These are phyloP conservation scores for Dioszegia aurantiaca DNA, from an alignment of 768 basidiomycete genomes.

Conservation along the genomic window DNA sequence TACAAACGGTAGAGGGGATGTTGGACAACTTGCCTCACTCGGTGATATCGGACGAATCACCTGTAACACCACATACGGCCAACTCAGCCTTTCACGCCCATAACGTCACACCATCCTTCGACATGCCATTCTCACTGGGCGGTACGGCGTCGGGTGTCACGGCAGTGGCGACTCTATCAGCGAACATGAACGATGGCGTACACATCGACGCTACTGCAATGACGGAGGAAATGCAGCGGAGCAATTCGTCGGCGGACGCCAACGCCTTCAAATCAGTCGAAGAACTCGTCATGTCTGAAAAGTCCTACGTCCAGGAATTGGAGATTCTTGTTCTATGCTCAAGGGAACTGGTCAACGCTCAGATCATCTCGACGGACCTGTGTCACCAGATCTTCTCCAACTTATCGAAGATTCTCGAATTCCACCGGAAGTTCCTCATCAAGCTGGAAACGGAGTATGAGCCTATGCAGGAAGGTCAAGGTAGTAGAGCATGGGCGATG, in stretches of 20 bases:
- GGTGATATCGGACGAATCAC: conserved; percentile 53
- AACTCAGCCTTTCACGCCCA: conserved; percentile 12
- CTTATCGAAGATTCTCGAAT: conserved; percentile 90
- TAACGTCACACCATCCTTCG: conserved; percentile 31
- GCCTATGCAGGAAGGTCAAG: conserved; percentile 45
- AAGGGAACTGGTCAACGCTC: conserved; percentile 72
- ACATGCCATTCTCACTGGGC: conserved; percentile 41
- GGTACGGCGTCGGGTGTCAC: conserved; percentile 33
- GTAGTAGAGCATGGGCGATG: conserved; percentile 46
- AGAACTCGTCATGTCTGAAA: conserved; percentile 91
- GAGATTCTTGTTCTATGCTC: conserved; percentile 97
- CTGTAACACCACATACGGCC: conserved; percentile 25
- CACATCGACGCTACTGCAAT: conserved; percentile 22
- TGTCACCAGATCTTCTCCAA: conserved; percentile 94
- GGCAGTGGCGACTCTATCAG: conserved; percentile 41
- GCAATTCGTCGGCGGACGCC: conserved; percentile 29
- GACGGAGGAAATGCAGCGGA: conserved; percentile 28
- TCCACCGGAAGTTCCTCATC: conserved; percentile 61
- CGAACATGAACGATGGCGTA: conserved; percentile 45
- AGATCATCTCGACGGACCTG: conserved; percentile 87
- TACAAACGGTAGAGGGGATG: conserved; percentile 47
- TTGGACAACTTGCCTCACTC: conserved; percentile 48
- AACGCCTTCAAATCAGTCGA: conserved; percentile 56
- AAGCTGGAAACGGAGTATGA: conserved; percentile 51
- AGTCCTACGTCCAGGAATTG: conserved; percentile 93